Percentiles rank a stretch among this genome's conserved stretches.
Conservation (phyloP, 371 early-diverging fungal species). For the Circinella umbellata region DNA sequence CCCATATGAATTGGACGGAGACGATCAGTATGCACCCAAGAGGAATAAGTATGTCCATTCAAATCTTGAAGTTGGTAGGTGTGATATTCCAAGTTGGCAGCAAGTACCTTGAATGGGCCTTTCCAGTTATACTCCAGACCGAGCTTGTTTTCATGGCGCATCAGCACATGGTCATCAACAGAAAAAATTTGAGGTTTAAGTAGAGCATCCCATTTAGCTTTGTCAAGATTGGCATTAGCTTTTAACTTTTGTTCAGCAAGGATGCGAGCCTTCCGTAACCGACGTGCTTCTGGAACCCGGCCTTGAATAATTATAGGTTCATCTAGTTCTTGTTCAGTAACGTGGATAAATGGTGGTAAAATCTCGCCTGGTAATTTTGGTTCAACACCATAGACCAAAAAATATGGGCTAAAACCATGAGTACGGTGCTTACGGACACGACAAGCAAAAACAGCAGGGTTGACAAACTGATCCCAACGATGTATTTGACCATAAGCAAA, state of each 20-base stretch:
- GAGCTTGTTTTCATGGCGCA: constrained; percentile 13
- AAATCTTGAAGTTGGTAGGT: constrained; percentile 14
- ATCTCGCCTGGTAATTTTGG: constrained; percentile 21
- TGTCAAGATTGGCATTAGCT: constrained; percentile 20
- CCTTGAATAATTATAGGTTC: background rate
- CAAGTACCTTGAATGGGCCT: constrained; percentile 15
- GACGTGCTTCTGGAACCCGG: background rate
- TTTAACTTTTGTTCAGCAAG: constrained; percentile 15
- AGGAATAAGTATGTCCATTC: constrained; percentile 10
- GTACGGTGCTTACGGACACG: constrained; percentile 20
- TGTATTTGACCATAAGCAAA: constrained; percentile 14
- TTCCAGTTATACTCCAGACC: constrained; percentile 19
- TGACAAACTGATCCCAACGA: constrained; percentile 21
- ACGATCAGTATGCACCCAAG: constrained; percentile 19
- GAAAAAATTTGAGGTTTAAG: constrained; percentile 12
- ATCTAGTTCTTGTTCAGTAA: background rate
- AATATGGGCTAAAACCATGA: constrained; percentile 21
- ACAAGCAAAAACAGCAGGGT: constrained; percentile 24
- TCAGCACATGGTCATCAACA: constrained; percentile 20
- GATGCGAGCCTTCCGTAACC: constrained; percentile 17
- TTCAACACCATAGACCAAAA: constrained; percentile 26
- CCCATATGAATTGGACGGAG: background rate
- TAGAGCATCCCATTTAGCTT: constrained; percentile 25
- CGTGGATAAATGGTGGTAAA: background rate
- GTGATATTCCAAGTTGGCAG: background rate